phyloP scores from a whole-genome alignment of 495 filamentous ascomycete genomes.

The Umbilicaria muhlenbergii region DNA sequence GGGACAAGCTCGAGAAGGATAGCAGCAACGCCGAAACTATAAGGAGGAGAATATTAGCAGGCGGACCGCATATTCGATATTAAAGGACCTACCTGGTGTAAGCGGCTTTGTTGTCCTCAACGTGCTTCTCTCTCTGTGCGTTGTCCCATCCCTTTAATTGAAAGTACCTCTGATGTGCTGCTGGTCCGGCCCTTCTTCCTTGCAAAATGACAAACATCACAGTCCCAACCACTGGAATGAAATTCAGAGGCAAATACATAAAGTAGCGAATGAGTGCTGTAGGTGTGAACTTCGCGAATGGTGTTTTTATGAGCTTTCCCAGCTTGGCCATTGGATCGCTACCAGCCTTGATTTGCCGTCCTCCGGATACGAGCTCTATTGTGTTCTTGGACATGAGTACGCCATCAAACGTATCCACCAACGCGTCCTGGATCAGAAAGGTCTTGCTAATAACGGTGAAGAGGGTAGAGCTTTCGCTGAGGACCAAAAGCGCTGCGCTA shows the following conservation, averaged over 20 bases:
- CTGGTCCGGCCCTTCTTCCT: conserved; percentile 40
- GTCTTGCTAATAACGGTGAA: conserved; percentile 57
- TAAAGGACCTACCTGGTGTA: conserved; percentile 60
- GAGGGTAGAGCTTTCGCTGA: conserved; percentile 69
- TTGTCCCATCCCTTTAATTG: conserved; percentile 71
- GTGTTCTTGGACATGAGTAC: conserved; percentile 44
- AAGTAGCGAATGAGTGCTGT: conserved; percentile 52
- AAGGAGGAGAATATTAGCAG: conserved; percentile 6
- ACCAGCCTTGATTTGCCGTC: conserved; percentile 48
- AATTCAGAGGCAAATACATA: conserved; percentile 75
- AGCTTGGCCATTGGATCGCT: conserved; percentile 48
- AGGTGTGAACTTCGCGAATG: conserved; percentile 50
- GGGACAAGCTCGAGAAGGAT: conserved; percentile 76
- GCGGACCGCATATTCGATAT: neutral
- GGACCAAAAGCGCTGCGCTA: conserved; percentile 58
- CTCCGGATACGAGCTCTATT: conserved; percentile 46
- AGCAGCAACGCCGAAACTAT: conserved; percentile 65
- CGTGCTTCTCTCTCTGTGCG: conserved; percentile 43
- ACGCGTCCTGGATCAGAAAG: conserved; percentile 61
- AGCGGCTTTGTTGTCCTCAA: conserved; percentile 43
- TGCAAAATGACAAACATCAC: conserved; percentile 62
- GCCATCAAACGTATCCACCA: conserved; percentile 86
- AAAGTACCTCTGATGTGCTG: conserved; percentile 54
- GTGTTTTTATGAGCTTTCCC: conserved; percentile 55
- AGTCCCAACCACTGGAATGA: conserved; percentile 81